These are phyloP conservation scores for Teratosphaeria gauchensis DNA, from an alignment of 2,329 filamentous ascomycete species.

Conservation along the genomic window DNA sequence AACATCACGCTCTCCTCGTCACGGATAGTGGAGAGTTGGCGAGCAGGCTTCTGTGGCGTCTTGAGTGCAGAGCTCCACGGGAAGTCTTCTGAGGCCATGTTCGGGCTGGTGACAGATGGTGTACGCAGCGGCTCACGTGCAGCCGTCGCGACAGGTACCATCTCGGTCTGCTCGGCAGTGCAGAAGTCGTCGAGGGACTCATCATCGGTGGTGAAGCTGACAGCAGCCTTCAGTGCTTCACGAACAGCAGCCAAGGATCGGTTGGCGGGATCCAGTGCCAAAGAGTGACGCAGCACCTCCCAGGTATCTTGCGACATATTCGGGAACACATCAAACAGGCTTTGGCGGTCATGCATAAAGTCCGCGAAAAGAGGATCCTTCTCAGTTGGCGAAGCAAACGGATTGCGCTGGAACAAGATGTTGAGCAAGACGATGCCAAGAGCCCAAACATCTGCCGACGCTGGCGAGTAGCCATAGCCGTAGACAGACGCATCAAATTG, in stretches of 20 bases:
- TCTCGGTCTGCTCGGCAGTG: slow-evolving; percentile 60
- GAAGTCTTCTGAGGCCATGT: slow-evolving; percentile 62
- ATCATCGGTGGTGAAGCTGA: slow-evolving; percentile 90
- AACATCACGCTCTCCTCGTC: slow-evolving; percentile 79
- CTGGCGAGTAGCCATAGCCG: slow-evolving; percentile 70
- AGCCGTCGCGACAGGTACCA: slow-evolving; percentile 61
- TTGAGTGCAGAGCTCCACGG: slow-evolving; percentile 62
- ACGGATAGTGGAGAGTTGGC: slow-evolving; percentile 79
- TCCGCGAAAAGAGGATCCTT: slow-evolving; percentile 90
- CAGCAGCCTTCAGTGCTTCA: slow-evolving; percentile 64
- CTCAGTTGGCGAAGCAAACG: slow-evolving; percentile 81
- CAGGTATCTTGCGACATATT: slow-evolving; percentile 98
- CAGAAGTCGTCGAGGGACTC: slow-evolving; percentile 92
- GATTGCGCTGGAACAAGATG: slow-evolving; percentile 92
- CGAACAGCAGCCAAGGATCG: slow-evolving; percentile 72
- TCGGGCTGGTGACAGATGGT: slow-evolving; percentile 83
- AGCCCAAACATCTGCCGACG: slow-evolving; percentile 91
- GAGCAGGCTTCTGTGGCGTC: slow-evolving; percentile 58
- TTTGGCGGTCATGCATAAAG: slow-evolving; percentile 87
- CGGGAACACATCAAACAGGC: slow-evolving; percentile 93
- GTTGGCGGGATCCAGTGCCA: slow-evolving; percentile 84
- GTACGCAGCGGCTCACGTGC: slow-evolving; percentile 93
- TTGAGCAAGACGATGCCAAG: slow-evolving; percentile 95
- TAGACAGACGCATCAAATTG: slow-evolving; percentile 83
- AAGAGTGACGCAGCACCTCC: slow-evolving; percentile 80